Evolutionary conservation across 306 rosid species (phyloP).

Genomic region (Cucurbita pepo): DNA sequence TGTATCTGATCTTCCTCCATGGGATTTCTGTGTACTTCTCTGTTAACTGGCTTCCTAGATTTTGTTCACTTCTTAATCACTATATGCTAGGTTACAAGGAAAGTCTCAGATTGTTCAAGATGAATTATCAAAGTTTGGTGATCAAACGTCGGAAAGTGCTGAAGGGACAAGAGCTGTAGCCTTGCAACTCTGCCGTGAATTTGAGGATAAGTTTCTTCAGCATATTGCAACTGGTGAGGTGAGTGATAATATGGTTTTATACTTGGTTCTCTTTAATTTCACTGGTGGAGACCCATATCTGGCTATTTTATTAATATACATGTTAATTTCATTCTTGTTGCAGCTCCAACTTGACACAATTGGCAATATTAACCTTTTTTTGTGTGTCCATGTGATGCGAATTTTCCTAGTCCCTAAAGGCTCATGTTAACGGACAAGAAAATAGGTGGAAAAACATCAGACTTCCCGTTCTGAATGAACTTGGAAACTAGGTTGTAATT

Average conservation of each 20-base stretch:
- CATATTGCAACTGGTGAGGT: slow-evolving; percentile 90
- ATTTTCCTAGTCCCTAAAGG: not conserved
- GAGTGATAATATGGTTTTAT: slow-evolving; percentile 11
- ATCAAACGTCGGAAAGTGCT: slow-evolving; percentile 58
- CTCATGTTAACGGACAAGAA: not conserved
- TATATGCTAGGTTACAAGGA: slow-evolving; percentile 69
- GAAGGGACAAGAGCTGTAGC: slow-evolving; percentile 98
- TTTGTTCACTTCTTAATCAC: not conserved
- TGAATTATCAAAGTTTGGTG: slow-evolving; percentile 91
- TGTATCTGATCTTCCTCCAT: not conserved
- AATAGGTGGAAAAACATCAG: not conserved
- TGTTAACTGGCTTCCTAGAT: not conserved
- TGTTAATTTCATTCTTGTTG: not conserved
- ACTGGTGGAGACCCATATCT: not conserved
- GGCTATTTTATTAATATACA: not conserved
- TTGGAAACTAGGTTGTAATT: not conserved
- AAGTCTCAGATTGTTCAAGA: slow-evolving; percentile 86
- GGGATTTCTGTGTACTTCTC: not conserved
- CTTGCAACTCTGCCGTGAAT: slow-evolving; percentile 94
- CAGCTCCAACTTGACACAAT: not conserved
- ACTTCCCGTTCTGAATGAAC: not conserved
- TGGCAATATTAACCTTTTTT: not conserved
- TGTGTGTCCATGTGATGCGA: not conserved
- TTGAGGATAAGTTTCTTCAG: slow-evolving; percentile 89
- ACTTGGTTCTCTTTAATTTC: not conserved